phyloP scores from a whole-genome alignment of 2,329 filamentous ascomycete genomes.

The Sclerotinia sclerotiorum region DNA sequence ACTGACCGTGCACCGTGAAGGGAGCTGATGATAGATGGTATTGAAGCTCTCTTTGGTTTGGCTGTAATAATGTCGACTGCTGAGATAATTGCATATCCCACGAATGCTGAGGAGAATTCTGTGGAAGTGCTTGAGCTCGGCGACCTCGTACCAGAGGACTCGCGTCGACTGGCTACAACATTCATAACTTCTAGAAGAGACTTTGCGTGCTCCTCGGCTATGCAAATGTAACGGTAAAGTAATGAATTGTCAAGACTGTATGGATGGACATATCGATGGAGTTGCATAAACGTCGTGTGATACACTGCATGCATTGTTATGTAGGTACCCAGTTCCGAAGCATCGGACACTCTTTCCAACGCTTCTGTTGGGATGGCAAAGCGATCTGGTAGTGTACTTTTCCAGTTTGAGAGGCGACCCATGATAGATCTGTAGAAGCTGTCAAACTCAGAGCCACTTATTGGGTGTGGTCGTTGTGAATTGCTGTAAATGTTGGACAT shows the following conservation, averaged over 20 bases:
- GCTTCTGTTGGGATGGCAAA: slow-evolving; percentile 57
- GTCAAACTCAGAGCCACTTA: slow-evolving; percentile 42
- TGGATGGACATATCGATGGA: slow-evolving; percentile 60
- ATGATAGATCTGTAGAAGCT: slow-evolving; percentile 53
- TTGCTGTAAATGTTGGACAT: slow-evolving; percentile 58
- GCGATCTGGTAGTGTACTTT: slow-evolving; percentile 53
- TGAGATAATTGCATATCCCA: slow-evolving; percentile 60
- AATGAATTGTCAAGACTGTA: slow-evolving; percentile 45
- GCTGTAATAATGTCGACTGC: slow-evolving; percentile 67
- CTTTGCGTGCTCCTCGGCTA: slow-evolving; percentile 53
- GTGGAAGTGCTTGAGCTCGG: background rate
- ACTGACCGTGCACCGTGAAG: slow-evolving; percentile 54
- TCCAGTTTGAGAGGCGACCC: slow-evolving; percentile 59
- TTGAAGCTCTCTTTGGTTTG: slow-evolving; percentile 52
- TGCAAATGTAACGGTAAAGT: slow-evolving; percentile 48
- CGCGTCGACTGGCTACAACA: slow-evolving; percentile 43
- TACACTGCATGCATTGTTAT: slow-evolving; percentile 67
- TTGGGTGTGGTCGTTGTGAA: slow-evolving; percentile 36
- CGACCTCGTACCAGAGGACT: slow-evolving; percentile 12
- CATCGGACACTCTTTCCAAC: slow-evolving; percentile 54
- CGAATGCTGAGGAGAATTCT: slow-evolving; percentile 57
- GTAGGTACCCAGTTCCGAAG: slow-evolving; percentile 57
- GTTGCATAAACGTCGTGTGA: slow-evolving; percentile 61
- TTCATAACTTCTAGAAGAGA: slow-evolving; percentile 51
- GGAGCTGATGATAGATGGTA: slow-evolving; percentile 54